Evolutionary conservation across 2,329 filamentous ascomycete species (phyloP), one percentile per base, ranked within the genome.

Genomic region (Cryphonectria nitschkei): DNA sequence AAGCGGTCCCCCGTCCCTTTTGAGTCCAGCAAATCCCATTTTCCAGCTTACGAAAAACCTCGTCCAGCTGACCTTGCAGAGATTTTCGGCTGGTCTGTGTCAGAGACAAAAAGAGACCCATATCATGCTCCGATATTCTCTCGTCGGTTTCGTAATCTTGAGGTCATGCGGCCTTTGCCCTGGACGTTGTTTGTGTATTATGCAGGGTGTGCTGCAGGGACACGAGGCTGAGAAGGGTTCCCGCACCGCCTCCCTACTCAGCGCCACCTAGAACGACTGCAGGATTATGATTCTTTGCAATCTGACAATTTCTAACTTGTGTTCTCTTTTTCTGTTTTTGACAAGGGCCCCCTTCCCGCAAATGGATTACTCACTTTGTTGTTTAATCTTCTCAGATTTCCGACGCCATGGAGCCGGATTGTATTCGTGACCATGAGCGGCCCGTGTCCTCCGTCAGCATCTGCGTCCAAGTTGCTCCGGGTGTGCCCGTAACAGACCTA

Each of bases 11-110:
- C 41, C 39, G 14, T 29, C 16, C 34, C 34, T 37, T 9, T 39
- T 34, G 13, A 41, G 22, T n/a, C 69, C 65, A 67, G 65, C 67
- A 29, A 64, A 68, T 70, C 62, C 43, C 63, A 43, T 65, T n/a
- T 34, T 29, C n/a, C n/a, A 14, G 62, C 69, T 71, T 67, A 71
- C 69, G 62, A 64, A 60, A 68, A 9, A 8, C 8, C 26, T 41
- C 26, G 19, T 54, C 32, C 69, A 52, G 69, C 34, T 71, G 69
- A 71, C 66, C 69, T 52, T 37, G 61, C 60, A 65, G 68, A 68
- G 19, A 16, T 46, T 46, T 60, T 16, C 5, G n/a, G n/a, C 37
- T 61, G 61, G 37, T 19, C 46, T 5, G 41, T 52, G 60, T 70
- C 50, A 65, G 56, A 54, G 43, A 46, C 43, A 46, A 22, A 4